Base-by-base conservation (phyloP, 805 yeast species). In the Nakazawaea siamensis region DNA sequence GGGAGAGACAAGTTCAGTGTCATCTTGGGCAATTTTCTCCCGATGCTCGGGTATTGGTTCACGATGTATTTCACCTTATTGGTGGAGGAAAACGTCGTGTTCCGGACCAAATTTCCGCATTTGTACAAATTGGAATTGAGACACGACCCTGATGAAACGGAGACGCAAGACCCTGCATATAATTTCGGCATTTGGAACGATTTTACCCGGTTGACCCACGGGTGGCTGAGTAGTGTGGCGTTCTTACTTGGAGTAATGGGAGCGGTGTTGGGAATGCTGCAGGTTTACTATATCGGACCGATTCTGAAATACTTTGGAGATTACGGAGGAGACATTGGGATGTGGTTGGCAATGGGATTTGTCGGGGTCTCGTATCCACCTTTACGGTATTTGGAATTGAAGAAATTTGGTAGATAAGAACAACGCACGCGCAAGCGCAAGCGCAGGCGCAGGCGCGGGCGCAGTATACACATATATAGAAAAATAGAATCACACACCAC, bases 1-100 rank as follows among this genome's bases (percentile, higher is more conserved):
- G 95, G 95, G 9, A 68, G 80, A 46, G 60, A 79, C 50, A 76
- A 78, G 46, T 80, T 86, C 51, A 65, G 84, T 38, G 65, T 74
- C 3, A 83, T 86, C 40, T 60, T 85, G 45, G 76, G 85, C 9
- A 85, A 85, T 49, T 85, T 85, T 57, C 61, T 85, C 48, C 95
- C 95, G 8, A 85, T 85, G 95, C 71, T 85, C 39, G 94, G 94
- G 2, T 85, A 85, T 58, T 85, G 95, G 95, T 73, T 83, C 37
- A 73, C 88, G 39, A 82, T 85, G 60, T 86, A 85, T 54, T 73
- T 79, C 47, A 69, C 73, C n/a, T 52, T 85, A 29, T 56, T 84
- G 23, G 40, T 83, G 3, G 84, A 81, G 44, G 95, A 85, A 52
- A 83, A 83, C 49, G 38, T 67, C 4, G 64, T 84, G 13, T 85